Base-by-base conservation (phyloP, 2,329 filamentous ascomycete genomes). In the Claviceps paspali region DNA sequence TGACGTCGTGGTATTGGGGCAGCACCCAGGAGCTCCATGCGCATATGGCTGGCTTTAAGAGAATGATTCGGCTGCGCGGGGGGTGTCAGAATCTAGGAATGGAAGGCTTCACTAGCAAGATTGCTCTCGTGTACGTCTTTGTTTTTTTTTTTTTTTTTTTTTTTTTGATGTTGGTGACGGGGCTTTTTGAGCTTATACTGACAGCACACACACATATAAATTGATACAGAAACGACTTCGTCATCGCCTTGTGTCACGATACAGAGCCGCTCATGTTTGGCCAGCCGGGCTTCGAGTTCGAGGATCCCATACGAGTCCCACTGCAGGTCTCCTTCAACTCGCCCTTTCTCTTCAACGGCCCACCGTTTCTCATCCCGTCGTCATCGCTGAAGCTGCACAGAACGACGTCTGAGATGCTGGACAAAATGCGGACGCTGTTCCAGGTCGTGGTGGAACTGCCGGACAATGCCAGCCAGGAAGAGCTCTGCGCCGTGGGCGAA, bases 1-100 rank as follows among this genome's bases (percentile, higher is more conserved):
- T 67, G 18, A 61, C 67, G 32, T 68, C 69, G 40, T 73, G 68
- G 68, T 70, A 68, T 45, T 70, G 66, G 65, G 65, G 66, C 5
- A 61, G 60, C 19, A 60, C 57, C 0, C 48, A 55, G 27, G 62
- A 65, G 41, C 52, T 70, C 9, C 54, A 58, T 18, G 58, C 60
- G 1, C 68, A 71, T 36, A 57, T 70, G 41, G 49, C 47, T 6
- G 66, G 67, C 0, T 53, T 73, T 12, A 55, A 57, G 41, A 60
- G 61, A 33, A 68, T 72, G 63, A 59, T 72, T 8, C 49, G 49
- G 17, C 45, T 64, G 33, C 56, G 65, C 18, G 68, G 66, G 9
- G 65, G 68, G 0, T 52, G 69, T 30, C 51, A 57, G 15, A 52
- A 55, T 7, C 50, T 70, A 3, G 66, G 65, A 3, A 52, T 69